Evolutionary conservation across 441 rosid species (phyloP), one percentile per base, ranked within the genome.

Genomic region (Jatropha multifida): DNA sequence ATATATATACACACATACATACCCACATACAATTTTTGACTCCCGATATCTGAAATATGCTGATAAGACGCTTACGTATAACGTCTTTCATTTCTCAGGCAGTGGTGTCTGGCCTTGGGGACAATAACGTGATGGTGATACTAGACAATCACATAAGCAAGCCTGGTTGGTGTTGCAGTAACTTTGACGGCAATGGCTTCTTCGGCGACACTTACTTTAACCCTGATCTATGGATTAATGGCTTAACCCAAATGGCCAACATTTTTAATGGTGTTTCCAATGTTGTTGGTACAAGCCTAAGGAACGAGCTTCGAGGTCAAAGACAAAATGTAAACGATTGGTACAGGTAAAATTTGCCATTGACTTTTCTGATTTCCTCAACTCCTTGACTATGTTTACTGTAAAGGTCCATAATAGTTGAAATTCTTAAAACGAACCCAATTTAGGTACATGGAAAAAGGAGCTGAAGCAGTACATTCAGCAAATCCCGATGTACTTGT

Each of bases 151-250:
- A 94, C 83, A 61, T 86, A 54, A 93, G 90, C 84, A 83, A 84
- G 71, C 97, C 97, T 3, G 94, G 96, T 49, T 94, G 98, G 99
- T 94, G 98, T 74, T 93, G 99, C 82, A 80, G 87, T 74, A 83
- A 65, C 73, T 76, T 65, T n/a, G 97, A 94, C 58, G 97, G 90
- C 74, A 93, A 93, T 75, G 97, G 97, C 3, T 94, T 94, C 82
- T 93, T 91, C n/a, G 98, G 99, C 0, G 97, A 94, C 78, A 78
- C 61, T 6, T 81, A 85, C 80, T 90, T 94, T 66, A 81, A 86
- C 54, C 96, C 97, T 56, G 82, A 89, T 44, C 60, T 76, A 46
- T 93, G 99, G 99, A 79, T 93, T 75, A 74, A 69, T 2, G 97
- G 99, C 26, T 77, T 94, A 20, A 74, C 83, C n/a, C 79, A 56